Percentiles rank a stretch among this genome's conserved stretches.
phyloP scores from a whole-genome alignment of 768 basidiomycete species.

The Mrakia hoshinonis region DNA sequence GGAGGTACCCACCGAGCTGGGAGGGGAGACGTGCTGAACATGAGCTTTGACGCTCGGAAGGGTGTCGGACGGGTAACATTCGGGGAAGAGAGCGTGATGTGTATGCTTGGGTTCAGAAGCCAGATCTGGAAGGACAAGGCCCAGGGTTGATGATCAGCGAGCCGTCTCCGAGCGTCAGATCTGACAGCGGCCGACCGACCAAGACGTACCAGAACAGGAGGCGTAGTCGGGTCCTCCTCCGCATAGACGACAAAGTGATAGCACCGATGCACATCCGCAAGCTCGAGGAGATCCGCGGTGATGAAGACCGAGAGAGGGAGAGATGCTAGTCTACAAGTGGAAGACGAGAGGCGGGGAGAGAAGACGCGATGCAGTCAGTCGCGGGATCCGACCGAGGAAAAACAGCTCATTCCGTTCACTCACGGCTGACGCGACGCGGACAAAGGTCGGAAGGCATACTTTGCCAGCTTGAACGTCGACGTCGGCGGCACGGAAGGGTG shows the following conservation, averaged over 20 bases:
- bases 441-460: constrained; percentile 64
- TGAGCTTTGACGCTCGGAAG: constrained; percentile 11
- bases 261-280: constrained; percentile 81
- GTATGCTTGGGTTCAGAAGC: constrained; percentile 86
- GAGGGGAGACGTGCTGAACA: background rate
- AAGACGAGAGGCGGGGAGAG: constrained; percentile 27
- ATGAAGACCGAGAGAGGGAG: constrained; percentile 77
- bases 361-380: background rate
- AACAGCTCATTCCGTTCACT: background rate
- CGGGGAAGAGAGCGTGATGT: constrained; percentile 63
- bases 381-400: background rate
- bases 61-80: constrained; percentile 53
- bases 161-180: too few species aligned
- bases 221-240: constrained; percentile 65
- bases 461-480: constrained; percentile 53
- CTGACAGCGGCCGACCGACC: background rate
- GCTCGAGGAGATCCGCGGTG: constrained; percentile 82
- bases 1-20: too few species aligned
- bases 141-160: too few species aligned
- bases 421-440: background rate
- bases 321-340: constrained; percentile 39
- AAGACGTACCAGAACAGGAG: constrained; percentile 62
- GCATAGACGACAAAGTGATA: constrained; percentile 84
- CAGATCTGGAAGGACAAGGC: constrained; percentile 56
- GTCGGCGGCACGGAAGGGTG: constrained; percentile 28